Base-by-base conservation (phyloP, 768 basidiomycete genomes). In the Lentinula sp. region DNA sequence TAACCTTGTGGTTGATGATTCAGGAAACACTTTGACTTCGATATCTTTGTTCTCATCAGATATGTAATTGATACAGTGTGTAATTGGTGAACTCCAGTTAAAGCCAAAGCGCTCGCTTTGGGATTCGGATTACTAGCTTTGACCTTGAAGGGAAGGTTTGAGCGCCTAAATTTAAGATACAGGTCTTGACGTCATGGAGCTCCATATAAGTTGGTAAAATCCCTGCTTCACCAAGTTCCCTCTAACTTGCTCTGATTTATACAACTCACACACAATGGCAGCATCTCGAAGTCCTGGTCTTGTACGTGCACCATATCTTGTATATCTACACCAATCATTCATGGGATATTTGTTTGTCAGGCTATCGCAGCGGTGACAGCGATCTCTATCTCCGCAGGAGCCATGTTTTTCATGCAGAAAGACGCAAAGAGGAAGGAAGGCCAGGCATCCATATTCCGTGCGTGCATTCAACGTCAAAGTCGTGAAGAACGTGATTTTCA, bases 1-100 rank as follows among this genome's bases (percentile, higher is more conserved):
- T 64, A 78, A 77, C 58, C 67, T 83, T 15, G 70, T 85, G n/a
- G 81, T 83, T 7, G 75, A 77, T 62, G 68, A 75, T 6, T 75
- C 74, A 45, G 82, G 83, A n/a, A 77, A 75, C 37, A 78, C 76
- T 12, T 70, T 76, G 33, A 66, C 63, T 41, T 76, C 76, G 61
- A 77, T 53, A 53, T 23, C 32, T 1, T 53, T 53, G 16, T 53
- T 53, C 51, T 53, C 51, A 1, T 28, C 51, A 36, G 51, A 53
- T 12, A 53, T 53, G 33, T 53, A 53, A 53, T 35, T 18, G 15
- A 46, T 10, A 9, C 33, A 50, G 13, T 23, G 28, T 28, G 28
- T 3, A 2, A 28, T 28, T 28, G 28, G 28, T 28, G 28, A 28
- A 28, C 28, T 28, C 4, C 3, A 28, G 28, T 28, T 23, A 28